These are phyloP conservation scores for Yarrowia keelungensis DNA, from an alignment of 805 yeast genomes.

Conservation along the genomic window DNA sequence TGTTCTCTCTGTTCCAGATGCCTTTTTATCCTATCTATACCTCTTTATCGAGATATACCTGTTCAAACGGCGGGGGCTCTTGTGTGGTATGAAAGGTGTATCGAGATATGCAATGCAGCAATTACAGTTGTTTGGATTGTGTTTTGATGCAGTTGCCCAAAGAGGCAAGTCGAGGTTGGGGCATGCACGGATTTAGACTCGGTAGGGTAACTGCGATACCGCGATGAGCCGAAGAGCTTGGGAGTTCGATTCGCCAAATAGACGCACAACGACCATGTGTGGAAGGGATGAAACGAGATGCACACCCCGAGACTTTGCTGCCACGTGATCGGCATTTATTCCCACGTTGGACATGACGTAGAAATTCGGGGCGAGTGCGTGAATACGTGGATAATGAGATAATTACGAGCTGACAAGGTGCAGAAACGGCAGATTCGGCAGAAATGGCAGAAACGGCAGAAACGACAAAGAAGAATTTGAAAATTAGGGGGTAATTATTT, in stretches of 20 bases:
- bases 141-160: slow-evolving; percentile 26
- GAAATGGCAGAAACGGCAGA: too few species aligned
- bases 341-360: neutral
- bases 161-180: slow-evolving; percentile 21
- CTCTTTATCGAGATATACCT: neutral
- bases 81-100: neutral
- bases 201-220: slow-evolving; percentile 19
- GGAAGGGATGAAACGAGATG: neutral
- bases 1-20: too few species aligned
- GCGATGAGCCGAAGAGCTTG: slow-evolving; percentile 7
- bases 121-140: slow-evolving; percentile 16
- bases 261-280: neutral
- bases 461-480: too few species aligned
- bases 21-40: too few species aligned
- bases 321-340: slow-evolving; percentile 27
- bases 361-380: neutral
- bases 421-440: too few species aligned
- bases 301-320: too few species aligned
- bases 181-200: slow-evolving; percentile 2
- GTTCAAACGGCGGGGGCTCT: neutral
- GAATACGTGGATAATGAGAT: neutral
- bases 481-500: too few species aligned
- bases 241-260: slow-evolving; percentile 12
- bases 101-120: slow-evolving; percentile 26
- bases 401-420: neutral